Conservation (phyloP, 1,284 basidiomycete genomes). For the Rhodofomes roseus region DNA sequence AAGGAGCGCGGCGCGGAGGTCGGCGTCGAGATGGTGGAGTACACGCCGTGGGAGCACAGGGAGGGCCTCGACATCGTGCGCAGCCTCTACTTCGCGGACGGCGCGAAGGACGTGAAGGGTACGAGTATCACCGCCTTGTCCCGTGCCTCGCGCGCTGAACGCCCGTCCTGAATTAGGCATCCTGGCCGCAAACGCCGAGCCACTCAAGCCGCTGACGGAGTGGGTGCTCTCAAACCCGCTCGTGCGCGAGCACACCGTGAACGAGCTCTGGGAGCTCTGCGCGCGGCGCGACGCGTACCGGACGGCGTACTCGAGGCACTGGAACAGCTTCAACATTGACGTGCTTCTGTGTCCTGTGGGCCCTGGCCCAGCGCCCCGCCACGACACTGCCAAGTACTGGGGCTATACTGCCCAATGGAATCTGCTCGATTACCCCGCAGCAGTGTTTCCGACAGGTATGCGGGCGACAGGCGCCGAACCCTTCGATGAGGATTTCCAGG, state of each 20-base stretch:
- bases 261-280: constrained; percentile 2
- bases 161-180: neutral
- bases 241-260: neutral
- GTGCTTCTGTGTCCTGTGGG: constrained; percentile 3
- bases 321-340: neutral
- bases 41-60: constrained; percentile 32
- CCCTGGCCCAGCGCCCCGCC: constrained; percentile 2
- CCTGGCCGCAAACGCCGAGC: constrained; percentile 1
- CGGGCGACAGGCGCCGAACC: neutral
- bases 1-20: constrained; percentile 31
- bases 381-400: constrained; percentile 5
- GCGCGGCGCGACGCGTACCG: constrained; percentile 2
- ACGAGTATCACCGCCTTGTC: neutral
- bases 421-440: constrained; percentile 4
- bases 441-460: constrained; percentile 1
- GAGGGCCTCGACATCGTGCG: constrained; percentile 28
- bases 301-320: constrained; percentile 1
- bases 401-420: constrained; percentile 5
- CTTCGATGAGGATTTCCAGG: neutral
- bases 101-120: neutral
- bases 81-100: constrained; percentile 1
- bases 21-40: constrained; percentile 36
- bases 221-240: constrained; percentile 1
- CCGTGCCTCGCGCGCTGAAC: neutral
- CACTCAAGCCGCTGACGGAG: neutral